Evolutionary conservation across 192 early-diverging fungal genomes (phyloP).

Genomic region (Coemansia sp.): DNA sequence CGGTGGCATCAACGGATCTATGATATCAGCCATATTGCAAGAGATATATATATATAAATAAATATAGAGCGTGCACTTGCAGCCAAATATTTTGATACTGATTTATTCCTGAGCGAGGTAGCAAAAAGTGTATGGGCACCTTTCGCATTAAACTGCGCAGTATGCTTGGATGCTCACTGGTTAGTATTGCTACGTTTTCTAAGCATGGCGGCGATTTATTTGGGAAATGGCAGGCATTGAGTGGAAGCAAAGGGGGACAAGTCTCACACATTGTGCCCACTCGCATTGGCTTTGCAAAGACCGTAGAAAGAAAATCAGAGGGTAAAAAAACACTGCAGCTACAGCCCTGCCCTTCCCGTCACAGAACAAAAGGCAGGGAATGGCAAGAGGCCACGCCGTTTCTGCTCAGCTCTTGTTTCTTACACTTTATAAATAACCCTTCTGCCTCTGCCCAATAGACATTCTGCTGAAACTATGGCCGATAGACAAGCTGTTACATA

Average conservation of each 20-base stretch:
- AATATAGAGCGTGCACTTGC: no score
- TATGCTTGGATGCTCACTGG: background rate
- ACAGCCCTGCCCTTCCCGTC: background rate
- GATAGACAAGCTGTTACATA: background rate
- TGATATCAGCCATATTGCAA: conserved; percentile 34
- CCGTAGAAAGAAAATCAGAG: background rate
- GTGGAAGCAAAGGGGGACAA: no score
- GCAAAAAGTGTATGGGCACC: background rate
- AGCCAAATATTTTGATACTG: background rate
- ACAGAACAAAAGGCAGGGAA: background rate
- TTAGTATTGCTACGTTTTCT: background rate
- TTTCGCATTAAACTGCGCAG: background rate
- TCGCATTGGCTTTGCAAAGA: background rate
- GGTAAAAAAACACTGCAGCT: background rate
- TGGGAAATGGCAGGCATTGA: background rate
- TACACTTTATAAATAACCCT: background rate
- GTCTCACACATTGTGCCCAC: no score
- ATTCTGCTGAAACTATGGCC: background rate
- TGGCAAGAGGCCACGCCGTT: background rate
- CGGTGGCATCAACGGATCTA: conserved; percentile 60
- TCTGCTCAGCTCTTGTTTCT: background rate
- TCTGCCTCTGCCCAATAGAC: background rate
- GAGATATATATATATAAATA: background rate
- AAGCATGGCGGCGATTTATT: background rate
- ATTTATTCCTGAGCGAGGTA: background rate